A percentile compares a stretch with the other conserved stretches of the same genome.
Evolutionary conservation across 2,329 filamentous ascomycete species (phyloP).

Genomic region (Pseudogymnoascus sp.): DNA sequence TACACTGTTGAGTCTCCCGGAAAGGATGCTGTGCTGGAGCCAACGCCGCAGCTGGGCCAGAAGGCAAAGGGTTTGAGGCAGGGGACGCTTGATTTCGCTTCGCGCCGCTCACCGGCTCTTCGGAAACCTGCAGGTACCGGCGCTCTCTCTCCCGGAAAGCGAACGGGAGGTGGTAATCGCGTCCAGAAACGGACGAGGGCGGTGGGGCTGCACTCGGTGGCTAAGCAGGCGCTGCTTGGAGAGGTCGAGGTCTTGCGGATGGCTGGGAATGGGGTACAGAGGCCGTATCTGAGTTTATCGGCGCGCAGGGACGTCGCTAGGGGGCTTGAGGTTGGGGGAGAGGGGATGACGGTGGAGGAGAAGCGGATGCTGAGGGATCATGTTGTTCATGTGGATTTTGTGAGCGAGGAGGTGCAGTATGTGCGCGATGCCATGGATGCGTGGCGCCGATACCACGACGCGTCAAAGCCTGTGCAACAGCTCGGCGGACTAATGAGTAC

Average conservation of each 20-base stretch:
- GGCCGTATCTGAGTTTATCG: not conserved
- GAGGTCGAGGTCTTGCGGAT: not conserved
- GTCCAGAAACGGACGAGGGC: not conserved
- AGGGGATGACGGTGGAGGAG: not conserved
- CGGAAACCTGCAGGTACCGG: not conserved
- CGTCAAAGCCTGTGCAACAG: not conserved
- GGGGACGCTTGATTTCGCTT: not conserved
- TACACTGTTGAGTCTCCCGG: not conserved
- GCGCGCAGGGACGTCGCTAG: not conserved
- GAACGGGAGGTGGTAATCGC: not conserved
- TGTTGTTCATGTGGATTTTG: conserved; percentile 7
- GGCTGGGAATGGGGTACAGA: not conserved
- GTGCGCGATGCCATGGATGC: not conserved
- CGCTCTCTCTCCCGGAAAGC: not conserved
- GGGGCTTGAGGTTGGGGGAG: not conserved
- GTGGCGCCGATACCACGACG: not conserved
- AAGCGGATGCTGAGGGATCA: not conserved
- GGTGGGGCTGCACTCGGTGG: not conserved
- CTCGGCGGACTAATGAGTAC: too few relatives aligned
- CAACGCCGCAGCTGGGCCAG: not conserved
- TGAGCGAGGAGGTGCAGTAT: not conserved
- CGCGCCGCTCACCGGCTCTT: not conserved
- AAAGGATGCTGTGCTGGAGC: not conserved
- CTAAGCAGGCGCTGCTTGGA: not conserved
- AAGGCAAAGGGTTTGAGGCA: not conserved